These are phyloP conservation scores for Penicillium samsonianum DNA, from an alignment of 495 filamentous ascomycete genomes.

Conservation along the genomic window DNA sequence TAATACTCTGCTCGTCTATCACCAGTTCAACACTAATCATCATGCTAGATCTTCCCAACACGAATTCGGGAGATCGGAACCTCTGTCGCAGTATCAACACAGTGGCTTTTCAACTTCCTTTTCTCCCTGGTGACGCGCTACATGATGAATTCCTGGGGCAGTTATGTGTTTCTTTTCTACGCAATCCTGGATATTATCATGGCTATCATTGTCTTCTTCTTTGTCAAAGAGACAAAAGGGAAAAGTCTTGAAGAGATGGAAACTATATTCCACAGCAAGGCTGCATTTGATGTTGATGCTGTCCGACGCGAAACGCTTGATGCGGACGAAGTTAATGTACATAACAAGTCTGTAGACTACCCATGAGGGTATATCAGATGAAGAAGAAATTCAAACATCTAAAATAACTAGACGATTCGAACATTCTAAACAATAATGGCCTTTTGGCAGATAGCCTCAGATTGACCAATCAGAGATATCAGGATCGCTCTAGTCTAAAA, in stretches of 20 bases:
- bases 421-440: background rate
- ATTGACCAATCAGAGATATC: background rate
- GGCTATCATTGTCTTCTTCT: constrained; percentile 57
- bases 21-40: background rate
- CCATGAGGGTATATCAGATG: background rate
- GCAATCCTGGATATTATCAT: constrained; percentile 39
- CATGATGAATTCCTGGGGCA: constrained; percentile 46
- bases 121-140: constrained; percentile 52
- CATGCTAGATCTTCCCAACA: constrained; percentile 45
- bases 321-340: constrained; percentile 20
- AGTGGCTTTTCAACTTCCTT: constrained; percentile 55
- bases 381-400: background rate
- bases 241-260: constrained; percentile 51
- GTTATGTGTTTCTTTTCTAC: constrained; percentile 53
- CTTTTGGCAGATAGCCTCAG: background rate
- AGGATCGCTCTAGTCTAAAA: background rate
- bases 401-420: background rate
- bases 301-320: constrained; percentile 19
- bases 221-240: constrained; percentile 63
- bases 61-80: constrained; percentile 50
- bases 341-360: constrained; percentile 5
- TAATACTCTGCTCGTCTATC: background rate
- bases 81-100: constrained; percentile 42
- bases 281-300: constrained; percentile 30
- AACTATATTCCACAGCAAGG: constrained; percentile 30